Conservation (phyloP, 2,329 filamentous ascomycete genomes). For the Aspergillus neoniger region DNA sequence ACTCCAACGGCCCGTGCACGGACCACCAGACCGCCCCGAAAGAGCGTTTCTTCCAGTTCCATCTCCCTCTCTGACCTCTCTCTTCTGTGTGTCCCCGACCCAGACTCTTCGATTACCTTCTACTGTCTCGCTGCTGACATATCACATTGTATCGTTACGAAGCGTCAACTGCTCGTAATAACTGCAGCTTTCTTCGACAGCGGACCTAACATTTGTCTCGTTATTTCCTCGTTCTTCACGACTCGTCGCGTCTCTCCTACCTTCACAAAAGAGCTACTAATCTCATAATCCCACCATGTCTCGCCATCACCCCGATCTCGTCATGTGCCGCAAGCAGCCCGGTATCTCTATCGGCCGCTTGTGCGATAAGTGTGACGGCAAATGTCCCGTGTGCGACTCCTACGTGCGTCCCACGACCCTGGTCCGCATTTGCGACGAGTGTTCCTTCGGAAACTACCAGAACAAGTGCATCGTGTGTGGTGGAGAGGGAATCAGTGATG, state of each 20-base stretch:
- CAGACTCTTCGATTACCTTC: neutral
- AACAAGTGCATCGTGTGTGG: constrained; percentile 99
- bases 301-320: constrained; percentile 94
- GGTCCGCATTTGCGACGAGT: constrained; percentile 98
- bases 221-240: neutral
- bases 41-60: neutral
- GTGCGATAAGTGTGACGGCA: constrained; percentile 99
- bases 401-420: constrained; percentile 98
- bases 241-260: neutral
- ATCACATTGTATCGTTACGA: neutral
- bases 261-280: neutral
- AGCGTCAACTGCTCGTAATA: neutral
- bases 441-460: constrained; percentile 99
- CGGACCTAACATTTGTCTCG: neutral
- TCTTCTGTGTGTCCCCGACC: neutral
- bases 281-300: constrained; percentile 63
- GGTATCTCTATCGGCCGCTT: constrained; percentile 98
- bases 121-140: neutral
- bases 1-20: constrained; percentile 26
- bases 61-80: neutral
- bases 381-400: constrained; percentile 97
- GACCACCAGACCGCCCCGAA: constrained; percentile 26
- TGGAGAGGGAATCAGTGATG: constrained; percentile 95
- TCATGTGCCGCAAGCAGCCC: constrained; percentile 99
- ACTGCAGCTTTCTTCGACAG: neutral